phyloP scores from a whole-genome alignment of 306 rosid species.

The Macrotyloma uniflorum region DNA sequence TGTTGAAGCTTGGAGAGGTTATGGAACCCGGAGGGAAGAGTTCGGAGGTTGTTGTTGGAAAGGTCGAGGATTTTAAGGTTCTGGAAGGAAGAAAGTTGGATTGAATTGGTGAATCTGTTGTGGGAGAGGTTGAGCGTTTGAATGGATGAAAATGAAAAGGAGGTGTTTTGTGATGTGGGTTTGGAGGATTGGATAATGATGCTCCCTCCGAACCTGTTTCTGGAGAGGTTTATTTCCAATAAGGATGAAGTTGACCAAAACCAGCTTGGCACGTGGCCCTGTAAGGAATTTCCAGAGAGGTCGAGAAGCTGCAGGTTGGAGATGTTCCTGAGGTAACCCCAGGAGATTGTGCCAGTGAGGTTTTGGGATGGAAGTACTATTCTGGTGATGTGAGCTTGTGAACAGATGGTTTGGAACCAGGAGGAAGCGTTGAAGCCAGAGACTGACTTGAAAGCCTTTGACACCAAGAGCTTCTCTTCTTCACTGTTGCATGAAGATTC shows the following conservation, averaged over 20 bases:
- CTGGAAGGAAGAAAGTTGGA: constrained; percentile 54
- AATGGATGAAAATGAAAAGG: constrained; percentile 45
- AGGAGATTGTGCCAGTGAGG: constrained; percentile 67
- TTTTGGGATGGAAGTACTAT: constrained; percentile 62
- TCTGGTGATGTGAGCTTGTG: constrained; percentile 42
- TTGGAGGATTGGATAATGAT: constrained; percentile 2
- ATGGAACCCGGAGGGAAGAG: constrained; percentile 55
- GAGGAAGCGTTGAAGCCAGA: constrained; percentile 59
- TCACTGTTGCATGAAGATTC: constrained; percentile 65
- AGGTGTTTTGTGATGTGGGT: constrained; percentile 26
- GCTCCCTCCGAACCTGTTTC: constrained; percentile 73
- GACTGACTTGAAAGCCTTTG: constrained; percentile 74
- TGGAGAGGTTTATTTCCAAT: constrained; percentile 55
- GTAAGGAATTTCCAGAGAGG: constrained; percentile 67
- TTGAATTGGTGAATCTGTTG: constrained; percentile 66
- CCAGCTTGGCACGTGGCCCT: constrained; percentile 69
- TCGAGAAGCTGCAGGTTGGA: constrained; percentile 56
- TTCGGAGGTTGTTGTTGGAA: constrained; percentile 53
- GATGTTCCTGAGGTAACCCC: constrained; percentile 64
- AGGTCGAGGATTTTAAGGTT: constrained; percentile 65
- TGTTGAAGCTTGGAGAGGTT: constrained; percentile 52
- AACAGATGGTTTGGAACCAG: constrained; percentile 56
- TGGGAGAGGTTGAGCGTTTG: constrained; percentile 65
- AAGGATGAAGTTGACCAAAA: constrained; percentile 56
- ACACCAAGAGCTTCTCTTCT: constrained; percentile 48